These are phyloP conservation scores for Cyclotella cryptica DNA, from an alignment of 108 stramenopile species.

Conservation along the genomic window DNA sequence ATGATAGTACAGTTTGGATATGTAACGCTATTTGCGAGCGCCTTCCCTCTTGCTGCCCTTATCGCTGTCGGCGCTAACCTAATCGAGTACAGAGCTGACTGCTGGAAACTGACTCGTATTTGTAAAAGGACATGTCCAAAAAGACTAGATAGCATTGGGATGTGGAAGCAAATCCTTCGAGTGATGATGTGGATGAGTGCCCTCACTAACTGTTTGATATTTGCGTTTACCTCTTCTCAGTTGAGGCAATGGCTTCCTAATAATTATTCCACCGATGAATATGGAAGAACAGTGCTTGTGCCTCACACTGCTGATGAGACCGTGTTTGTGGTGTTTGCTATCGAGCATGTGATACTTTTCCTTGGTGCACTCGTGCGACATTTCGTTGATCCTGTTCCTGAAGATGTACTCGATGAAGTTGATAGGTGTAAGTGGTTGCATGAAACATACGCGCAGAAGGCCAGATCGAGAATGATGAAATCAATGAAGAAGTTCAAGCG, in stretches of 20 bases:
- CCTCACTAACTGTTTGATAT: slow-evolving; percentile 82
- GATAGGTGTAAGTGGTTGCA: slow-evolving; percentile 54
- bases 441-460: slow-evolving; percentile 19
- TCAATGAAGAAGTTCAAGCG: not conserved
- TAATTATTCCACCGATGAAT: slow-evolving; percentile 58
- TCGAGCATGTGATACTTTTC: slow-evolving; percentile 71
- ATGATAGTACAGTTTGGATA: slow-evolving; percentile 88
- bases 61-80: slow-evolving; percentile 66
- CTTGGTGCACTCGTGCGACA: slow-evolving; percentile 46
- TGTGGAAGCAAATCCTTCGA: slow-evolving; percentile 73
- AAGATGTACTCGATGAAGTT: slow-evolving; percentile 51
- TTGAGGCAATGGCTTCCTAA: slow-evolving; percentile 76
- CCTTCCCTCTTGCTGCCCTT: slow-evolving; percentile 81
- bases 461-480: slow-evolving; percentile 11
- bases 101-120: slow-evolving; percentile 68
- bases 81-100: slow-evolving; percentile 73
- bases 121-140: slow-evolving; percentile 54
- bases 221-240: slow-evolving; percentile 79
- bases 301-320: slow-evolving; percentile 70
- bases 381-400: slow-evolving; percentile 56
- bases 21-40: slow-evolving; percentile 84
- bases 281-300: slow-evolving; percentile 51
- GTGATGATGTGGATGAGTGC: slow-evolving; percentile 69
- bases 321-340: slow-evolving; percentile 76
- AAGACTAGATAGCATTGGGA: slow-evolving; percentile 56